Conservation (phyloP, 2,329 filamentous ascomycete genomes). For the Madurella fahalii region DNA sequence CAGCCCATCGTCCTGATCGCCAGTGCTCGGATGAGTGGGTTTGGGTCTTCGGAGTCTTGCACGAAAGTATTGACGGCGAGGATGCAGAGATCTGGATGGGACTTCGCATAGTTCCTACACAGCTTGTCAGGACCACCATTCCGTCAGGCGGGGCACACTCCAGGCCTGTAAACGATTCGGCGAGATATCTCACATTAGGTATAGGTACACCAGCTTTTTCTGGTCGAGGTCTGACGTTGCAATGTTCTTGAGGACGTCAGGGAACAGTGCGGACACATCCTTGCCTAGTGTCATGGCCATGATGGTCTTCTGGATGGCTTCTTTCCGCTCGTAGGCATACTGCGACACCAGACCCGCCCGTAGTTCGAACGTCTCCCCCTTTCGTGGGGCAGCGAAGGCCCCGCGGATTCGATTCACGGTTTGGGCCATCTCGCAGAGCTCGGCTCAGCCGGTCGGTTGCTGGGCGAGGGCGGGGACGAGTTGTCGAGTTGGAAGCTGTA, state of each 20-base stretch:
- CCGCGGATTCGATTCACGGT: conserved; percentile 94
- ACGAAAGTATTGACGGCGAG: conserved; percentile 98
- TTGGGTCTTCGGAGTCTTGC: conserved; percentile 97
- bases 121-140: conserved; percentile 22
- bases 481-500: neutral
- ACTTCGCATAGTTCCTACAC: conserved; percentile 95
- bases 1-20: conserved; percentile 98
- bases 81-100: conserved; percentile 96
- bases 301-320: conserved; percentile 99
- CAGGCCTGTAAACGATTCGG: neutral
- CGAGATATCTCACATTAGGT: conserved; percentile 70
- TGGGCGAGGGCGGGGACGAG: neutral
- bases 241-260: conserved; percentile 98
- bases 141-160: conserved; percentile 2
- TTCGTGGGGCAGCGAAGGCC: conserved; percentile 87
- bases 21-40: conserved; percentile 88
- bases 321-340: conserved; percentile 98
- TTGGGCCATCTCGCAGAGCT: conserved; percentile 34
- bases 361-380: conserved; percentile 97
- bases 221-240: conserved; percentile 91
- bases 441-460: neutral
- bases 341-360: conserved; percentile 93
- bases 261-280: conserved; percentile 94
- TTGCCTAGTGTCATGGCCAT: conserved; percentile 99
- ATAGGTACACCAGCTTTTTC: conserved; percentile 98